These are phyloP conservation scores for Fusarium newnesense DNA, from an alignment of 2,329 filamentous ascomycete genomes.

Conservation along the genomic window DNA sequence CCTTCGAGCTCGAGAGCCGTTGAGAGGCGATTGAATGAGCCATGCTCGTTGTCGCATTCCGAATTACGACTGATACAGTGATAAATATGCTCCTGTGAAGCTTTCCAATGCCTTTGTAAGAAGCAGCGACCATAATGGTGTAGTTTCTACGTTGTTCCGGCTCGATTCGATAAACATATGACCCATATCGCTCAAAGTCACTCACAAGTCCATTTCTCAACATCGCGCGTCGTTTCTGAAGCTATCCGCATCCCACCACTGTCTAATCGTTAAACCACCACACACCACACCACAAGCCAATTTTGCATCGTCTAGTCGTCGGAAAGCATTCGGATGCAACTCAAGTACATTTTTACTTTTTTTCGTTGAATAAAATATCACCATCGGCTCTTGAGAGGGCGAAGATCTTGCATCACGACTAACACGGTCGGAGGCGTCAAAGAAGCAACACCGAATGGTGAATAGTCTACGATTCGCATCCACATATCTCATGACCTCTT, in stretches of 20 bases:
- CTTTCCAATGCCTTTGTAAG: constrained; percentile 18
- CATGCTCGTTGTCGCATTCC: constrained; percentile 48
- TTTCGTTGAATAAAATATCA: constrained; percentile 18
- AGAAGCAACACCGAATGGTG: constrained; percentile 9
- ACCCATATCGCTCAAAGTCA: constrained; percentile 43
- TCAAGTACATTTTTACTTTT: constrained; percentile 26
- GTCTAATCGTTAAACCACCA: constrained; percentile 33
- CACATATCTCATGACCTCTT: not conserved
- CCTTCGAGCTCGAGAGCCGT: constrained; percentile 20
- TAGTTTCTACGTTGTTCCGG: constrained; percentile 22
- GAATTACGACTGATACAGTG: constrained; percentile 39
- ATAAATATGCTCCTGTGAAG: constrained; percentile 8
- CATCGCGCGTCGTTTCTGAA: constrained; percentile 44
- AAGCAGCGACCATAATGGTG: constrained; percentile 24
- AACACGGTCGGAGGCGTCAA: constrained; percentile 44
- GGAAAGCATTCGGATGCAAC: not conserved
- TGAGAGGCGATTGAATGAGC: constrained; percentile 35
- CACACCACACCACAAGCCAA: constrained; percentile 22
- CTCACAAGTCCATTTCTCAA: constrained; percentile 36
- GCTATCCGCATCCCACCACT: constrained; percentile 48
- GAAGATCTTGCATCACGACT: constrained; percentile 37
- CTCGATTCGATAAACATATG: constrained; percentile 13
- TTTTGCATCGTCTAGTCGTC: not conserved
- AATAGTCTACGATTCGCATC: not conserved
- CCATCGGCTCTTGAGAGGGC: not conserved